Evolutionary conservation across 441 rosid genomes (phyloP).

Genomic region (Viola pubescens): DNA sequence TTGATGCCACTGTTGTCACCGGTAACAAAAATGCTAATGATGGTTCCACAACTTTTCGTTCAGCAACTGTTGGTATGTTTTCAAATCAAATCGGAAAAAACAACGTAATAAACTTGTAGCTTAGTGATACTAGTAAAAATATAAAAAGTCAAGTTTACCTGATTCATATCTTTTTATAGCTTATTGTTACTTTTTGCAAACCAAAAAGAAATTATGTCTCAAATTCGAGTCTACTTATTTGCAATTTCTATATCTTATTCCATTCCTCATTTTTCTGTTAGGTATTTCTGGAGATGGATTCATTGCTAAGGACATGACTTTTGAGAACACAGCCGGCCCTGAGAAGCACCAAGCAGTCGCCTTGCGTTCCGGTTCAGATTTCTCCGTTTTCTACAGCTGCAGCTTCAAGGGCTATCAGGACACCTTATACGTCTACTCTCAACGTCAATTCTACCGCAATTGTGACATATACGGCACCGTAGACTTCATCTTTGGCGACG

Average conservation of each 20-base stretch:
- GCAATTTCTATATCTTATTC: too few relatives aligned
- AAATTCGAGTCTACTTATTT: too few relatives aligned
- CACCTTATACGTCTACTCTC: conserved; percentile 68
- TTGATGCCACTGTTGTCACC: conserved; percentile 55
- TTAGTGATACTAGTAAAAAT: too few relatives aligned
- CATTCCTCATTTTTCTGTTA: conserved; percentile 16
- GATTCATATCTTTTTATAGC: too few relatives aligned
- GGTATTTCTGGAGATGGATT: conserved; percentile 74
- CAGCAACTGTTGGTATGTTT: conserved; percentile 74
- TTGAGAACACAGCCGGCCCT: conserved; percentile 86
- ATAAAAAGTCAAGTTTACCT: too few relatives aligned
- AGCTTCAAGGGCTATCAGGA: conserved; percentile 78
- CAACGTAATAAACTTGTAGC: too few relatives aligned
- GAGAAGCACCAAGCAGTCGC: conserved; percentile 79
- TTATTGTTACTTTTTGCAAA: too few relatives aligned
- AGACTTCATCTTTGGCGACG: conserved; percentile 64
- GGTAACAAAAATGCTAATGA: conserved; percentile 45
- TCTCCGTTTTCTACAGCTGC: conserved; percentile 57
- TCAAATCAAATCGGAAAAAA: background rate
- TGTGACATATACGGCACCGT: conserved; percentile 61
- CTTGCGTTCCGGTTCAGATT: conserved; percentile 60
- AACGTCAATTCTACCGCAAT: conserved; percentile 71
- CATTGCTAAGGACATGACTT: conserved; percentile 69
- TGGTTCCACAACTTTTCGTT: conserved; percentile 79
- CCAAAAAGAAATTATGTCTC: too few relatives aligned